These are phyloP conservation scores for Candida sp. DNA, from an alignment of 1,139 yeast species.

Conservation along the genomic window DNA sequence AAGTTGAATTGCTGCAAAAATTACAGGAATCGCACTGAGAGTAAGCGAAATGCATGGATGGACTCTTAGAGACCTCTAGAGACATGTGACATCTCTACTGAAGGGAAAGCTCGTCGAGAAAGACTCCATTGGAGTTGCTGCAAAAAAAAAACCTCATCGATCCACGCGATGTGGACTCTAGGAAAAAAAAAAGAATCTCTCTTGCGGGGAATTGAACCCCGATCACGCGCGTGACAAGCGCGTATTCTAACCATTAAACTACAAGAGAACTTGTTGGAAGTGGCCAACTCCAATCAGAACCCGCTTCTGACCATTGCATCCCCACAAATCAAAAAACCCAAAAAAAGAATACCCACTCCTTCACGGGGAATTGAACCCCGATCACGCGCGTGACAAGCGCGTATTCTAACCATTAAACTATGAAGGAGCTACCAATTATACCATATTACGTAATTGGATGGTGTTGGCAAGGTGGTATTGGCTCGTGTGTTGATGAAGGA, in stretches of 20 bases:
- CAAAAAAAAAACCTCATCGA: not conserved
- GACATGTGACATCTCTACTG: too few relatives aligned
- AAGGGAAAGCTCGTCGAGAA: too few relatives aligned
- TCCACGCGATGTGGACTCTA: not conserved
- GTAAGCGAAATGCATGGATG: too few relatives aligned
- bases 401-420: conserved; percentile 6
- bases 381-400: conserved; percentile 8
- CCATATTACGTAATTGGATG: too few relatives aligned
- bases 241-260: conserved; percentile 6
- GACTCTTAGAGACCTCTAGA: too few relatives aligned
- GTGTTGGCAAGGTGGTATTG: too few relatives aligned
- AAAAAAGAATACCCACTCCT: not conserved
- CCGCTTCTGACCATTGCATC: too few relatives aligned
- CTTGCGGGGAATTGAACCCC: conserved; percentile 7
- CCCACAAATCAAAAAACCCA: not conserved
- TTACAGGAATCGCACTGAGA: not conserved
- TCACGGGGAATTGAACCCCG: conserved; percentile 7
- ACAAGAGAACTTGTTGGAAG: not conserved
- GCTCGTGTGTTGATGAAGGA: too few relatives aligned
- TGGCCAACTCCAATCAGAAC: too few relatives aligned
- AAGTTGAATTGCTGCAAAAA: not conserved
- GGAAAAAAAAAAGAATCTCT: not conserved
- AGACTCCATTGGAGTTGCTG: not conserved
- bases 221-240: conserved; percentile 8
- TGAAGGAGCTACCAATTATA: not conserved